Base-by-base conservation (phyloP, 2,329 filamentous ascomycete genomes). In the Fusarium chuoi region DNA sequence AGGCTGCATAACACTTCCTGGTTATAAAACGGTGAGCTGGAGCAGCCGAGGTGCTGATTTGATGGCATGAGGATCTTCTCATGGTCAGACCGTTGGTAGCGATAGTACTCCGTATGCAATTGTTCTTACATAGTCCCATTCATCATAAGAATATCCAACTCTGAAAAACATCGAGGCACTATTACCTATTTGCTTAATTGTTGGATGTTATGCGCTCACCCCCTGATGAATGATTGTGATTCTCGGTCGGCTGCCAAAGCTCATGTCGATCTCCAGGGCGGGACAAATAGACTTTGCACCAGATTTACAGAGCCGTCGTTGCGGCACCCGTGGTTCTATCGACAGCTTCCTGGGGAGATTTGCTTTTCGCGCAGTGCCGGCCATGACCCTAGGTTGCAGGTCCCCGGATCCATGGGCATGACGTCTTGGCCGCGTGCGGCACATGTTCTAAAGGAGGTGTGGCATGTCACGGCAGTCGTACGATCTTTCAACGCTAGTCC, bases 361-460 rank as follows among this genome's bases (percentile, higher is more conserved):
- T 78, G 77, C 77, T 78, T 78, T 77, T 78, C 74, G 45, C 67
- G 61, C 77, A 78, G 70, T 78, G 75, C 76, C 77, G 75, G 64
- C 70, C 68, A 70, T 65, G 65, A 65, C 66, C 68, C 74, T 73
- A 70, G 66, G 65, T 76, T 69, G 52, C 54, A 73, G 70, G 76
- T 71, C 74, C 75, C 74, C 72, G 48, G 72, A 67, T 70, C 76
- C 72, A 78, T 68, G 58, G 61, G 51, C 71, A 78, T 78, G 77
- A 78, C 76, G 77, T 78, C 74, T 77, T 77, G 68, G 75, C 74
- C 75, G 64, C 57, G 65, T 74, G 74, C 76, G 74, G 75, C 76
- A 78, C 74, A 77, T 77, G 73, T 70, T 41, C 44, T 63, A 38
- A 67, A 76, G 68, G 62, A 61, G 75, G 75, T 65, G 71, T 78